Conservation (phyloP, 2,329 filamentous ascomycete species). For the Hypoxylon sp. region DNA sequence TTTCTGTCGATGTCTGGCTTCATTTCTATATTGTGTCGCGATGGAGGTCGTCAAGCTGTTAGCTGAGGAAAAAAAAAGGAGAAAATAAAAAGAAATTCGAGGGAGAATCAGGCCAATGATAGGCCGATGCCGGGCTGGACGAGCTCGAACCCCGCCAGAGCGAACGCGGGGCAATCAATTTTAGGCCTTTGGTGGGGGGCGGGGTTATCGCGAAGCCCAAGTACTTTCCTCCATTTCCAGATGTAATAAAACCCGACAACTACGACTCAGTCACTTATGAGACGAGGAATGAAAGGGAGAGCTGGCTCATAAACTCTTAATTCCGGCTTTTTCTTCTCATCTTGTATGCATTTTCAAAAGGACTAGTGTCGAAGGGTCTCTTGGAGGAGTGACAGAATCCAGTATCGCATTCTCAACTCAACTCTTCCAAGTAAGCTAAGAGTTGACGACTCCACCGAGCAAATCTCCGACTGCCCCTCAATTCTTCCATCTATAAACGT, state of each 20-base stretch:
- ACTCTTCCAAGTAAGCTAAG: no score
- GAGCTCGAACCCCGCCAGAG: constrained; percentile 5
- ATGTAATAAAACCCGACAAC: constrained; percentile 1
- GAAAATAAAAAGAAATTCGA: not conserved
- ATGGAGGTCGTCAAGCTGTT: no score
- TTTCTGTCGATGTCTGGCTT: constrained; percentile 6
- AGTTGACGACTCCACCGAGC: no score
- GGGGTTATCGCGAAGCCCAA: not conserved
- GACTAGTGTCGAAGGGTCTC: no score
- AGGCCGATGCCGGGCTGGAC: constrained; percentile 13
- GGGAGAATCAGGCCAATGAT: constrained; percentile 24
- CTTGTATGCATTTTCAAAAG: no score
- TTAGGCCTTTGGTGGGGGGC: constrained; percentile 17
- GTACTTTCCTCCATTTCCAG: constrained; percentile 1
- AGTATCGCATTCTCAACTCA: no score
- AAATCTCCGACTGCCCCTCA: constrained; percentile 48
- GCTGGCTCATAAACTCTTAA: no score
- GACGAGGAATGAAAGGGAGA: not conserved
- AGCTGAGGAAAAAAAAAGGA: not conserved
- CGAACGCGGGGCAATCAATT: constrained; percentile 30
- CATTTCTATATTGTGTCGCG: not conserved
- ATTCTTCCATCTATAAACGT: constrained; percentile 46
- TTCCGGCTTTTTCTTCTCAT: no score
- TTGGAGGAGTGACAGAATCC: no score
- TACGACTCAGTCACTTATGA: not conserved